These are phyloP conservation scores for Ustilago vetiveriae DNA, from an alignment of 1,284 basidiomycete species.

Conservation along the genomic window DNA sequence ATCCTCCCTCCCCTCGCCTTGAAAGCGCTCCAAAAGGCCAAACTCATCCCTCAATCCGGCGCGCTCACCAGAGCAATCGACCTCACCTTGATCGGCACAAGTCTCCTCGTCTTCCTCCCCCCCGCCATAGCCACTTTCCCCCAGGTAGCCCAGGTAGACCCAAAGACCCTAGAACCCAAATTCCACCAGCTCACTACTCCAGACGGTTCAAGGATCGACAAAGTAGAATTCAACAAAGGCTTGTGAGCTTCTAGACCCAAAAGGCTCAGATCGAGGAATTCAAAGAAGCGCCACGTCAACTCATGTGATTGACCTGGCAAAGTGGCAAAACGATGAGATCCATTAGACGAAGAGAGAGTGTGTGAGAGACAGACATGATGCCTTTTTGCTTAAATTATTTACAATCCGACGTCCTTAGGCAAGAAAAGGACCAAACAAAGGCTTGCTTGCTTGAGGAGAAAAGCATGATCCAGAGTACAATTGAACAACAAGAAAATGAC, in stretches of 20 bases:
- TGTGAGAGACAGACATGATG: no score
- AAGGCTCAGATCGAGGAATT: no score
- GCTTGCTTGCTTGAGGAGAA: no score
- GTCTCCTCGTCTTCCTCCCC: conserved; percentile 71
- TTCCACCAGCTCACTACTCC: conserved; percentile 66
- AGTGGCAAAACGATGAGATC: no score
- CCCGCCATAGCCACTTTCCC: conserved; percentile 73
- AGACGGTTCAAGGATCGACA: conserved; percentile 57
- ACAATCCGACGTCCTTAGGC: no score
- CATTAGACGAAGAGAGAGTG: no score
- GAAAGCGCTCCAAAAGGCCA: conserved; percentile 66
- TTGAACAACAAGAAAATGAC: background rate
- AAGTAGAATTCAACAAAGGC: conserved; percentile 72
- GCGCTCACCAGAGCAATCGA: conserved; percentile 43
- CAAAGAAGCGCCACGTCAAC: no score
- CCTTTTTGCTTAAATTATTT: no score
- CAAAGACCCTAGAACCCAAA: conserved; percentile 68
- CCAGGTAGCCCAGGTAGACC: conserved; percentile 68
- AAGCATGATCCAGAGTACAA: background rate
- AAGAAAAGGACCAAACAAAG: no score
- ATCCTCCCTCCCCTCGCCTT: conserved; percentile 71
- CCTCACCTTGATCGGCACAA: conserved; percentile 68
- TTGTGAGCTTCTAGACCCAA: conserved; percentile 58
- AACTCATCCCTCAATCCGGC: conserved; percentile 43
- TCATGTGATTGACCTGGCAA: no score